Percentiles rank a stretch among this genome's conserved stretches.
phyloP scores from a whole-genome alignment of 495 filamentous ascomycete genomes.

The Durotheca rogersii region DNA sequence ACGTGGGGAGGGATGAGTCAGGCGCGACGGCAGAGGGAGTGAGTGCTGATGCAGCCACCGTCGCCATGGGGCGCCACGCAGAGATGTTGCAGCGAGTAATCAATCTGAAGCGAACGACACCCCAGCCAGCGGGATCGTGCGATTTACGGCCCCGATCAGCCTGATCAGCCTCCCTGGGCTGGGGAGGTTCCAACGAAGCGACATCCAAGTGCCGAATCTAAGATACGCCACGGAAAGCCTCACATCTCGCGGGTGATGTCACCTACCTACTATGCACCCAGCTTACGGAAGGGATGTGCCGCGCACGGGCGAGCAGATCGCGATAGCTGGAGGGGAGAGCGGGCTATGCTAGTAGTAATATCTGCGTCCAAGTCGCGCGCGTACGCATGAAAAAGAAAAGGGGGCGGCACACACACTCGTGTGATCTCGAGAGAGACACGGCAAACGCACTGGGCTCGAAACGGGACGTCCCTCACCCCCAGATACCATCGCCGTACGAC shows the following conservation, averaged over 20 bases:
- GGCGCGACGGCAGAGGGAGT: slow-evolving; percentile 1
- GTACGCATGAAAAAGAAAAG: too few relatives aligned
- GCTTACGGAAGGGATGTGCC: too few relatives aligned
- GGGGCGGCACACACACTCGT: too few relatives aligned
- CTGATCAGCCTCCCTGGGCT: slow-evolving; percentile 5
- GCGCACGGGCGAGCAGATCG: too few relatives aligned
- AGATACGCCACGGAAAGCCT: slow-evolving; percentile 22
- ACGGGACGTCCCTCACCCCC: too few relatives aligned
- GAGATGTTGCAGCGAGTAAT: slow-evolving; percentile 18
- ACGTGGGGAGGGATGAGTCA: slow-evolving; percentile 15
- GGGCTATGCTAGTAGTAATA: too few relatives aligned
- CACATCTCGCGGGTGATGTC: slow-evolving; percentile 30
- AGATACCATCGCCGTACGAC: too few relatives aligned
- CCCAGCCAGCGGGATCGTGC: slow-evolving; percentile 7
- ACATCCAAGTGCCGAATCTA: slow-evolving; percentile 29
- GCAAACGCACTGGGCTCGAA: too few relatives aligned
- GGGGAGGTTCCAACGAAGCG: slow-evolving; percentile 26
- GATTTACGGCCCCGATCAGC: background rate
- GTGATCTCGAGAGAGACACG: too few relatives aligned
- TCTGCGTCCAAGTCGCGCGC: too few relatives aligned
- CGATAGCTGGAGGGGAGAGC: too few relatives aligned
- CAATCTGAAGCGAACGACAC: slow-evolving; percentile 21
- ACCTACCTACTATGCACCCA: slow-evolving; percentile 16
- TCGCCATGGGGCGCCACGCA: slow-evolving; percentile 17
- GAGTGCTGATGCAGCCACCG: slow-evolving; percentile 20